Evolutionary conservation across 1,284 basidiomycete genomes (phyloP).

Genomic region (Volvariella volvacea): DNA sequence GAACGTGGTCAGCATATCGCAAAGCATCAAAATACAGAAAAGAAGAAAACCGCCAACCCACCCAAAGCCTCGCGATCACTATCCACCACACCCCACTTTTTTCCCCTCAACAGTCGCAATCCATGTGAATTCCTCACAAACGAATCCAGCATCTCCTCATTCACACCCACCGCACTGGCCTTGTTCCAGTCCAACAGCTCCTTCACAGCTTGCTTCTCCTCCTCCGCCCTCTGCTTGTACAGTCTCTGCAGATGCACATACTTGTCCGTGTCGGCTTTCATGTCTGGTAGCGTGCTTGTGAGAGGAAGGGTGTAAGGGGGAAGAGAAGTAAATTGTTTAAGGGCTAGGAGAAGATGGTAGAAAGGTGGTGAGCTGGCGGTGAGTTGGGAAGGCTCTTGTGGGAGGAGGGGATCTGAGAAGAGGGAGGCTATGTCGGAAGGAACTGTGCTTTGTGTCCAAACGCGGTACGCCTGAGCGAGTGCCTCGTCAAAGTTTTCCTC

Average conservation of each 20-base stretch:
- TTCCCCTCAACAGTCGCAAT: slow-evolving; percentile 72
- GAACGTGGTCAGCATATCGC: neutral
- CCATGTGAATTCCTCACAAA: slow-evolving; percentile 93
- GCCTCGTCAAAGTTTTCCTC: slow-evolving; percentile 98
- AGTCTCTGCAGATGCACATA: slow-evolving; percentile 79
- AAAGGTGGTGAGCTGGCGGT: slow-evolving; percentile 53
- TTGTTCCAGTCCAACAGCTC: slow-evolving; percentile 23
- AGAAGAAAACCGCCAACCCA: slow-evolving; percentile 27
- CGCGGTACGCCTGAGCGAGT: slow-evolving; percentile 72
- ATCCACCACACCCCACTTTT: slow-evolving; percentile 56
- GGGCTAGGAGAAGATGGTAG: slow-evolving; percentile 80
- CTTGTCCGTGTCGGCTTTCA: slow-evolving; percentile 85
- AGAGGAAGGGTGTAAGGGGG: slow-evolving; percentile 43
- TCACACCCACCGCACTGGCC: slow-evolving; percentile 11
- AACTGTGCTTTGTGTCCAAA: slow-evolving; percentile 62
- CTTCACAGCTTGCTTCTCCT: slow-evolving; percentile 59
- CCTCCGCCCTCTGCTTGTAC: slow-evolving; percentile 66
- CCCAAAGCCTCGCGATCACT: slow-evolving; percentile 48
- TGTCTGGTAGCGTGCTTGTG: slow-evolving; percentile 80
- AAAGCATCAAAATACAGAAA: slow-evolving; percentile 4
- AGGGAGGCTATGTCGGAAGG: slow-evolving; percentile 62
- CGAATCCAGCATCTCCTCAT: slow-evolving; percentile 49
- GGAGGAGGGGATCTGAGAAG: slow-evolving; percentile 56
- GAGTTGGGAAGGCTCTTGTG: slow-evolving; percentile 15
- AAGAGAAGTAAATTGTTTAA: slow-evolving; percentile 48